These are phyloP conservation scores for Sporisorium iseilematis-ciliati DNA, from an alignment of 1,284 basidiomycete species.

Conservation along the genomic window DNA sequence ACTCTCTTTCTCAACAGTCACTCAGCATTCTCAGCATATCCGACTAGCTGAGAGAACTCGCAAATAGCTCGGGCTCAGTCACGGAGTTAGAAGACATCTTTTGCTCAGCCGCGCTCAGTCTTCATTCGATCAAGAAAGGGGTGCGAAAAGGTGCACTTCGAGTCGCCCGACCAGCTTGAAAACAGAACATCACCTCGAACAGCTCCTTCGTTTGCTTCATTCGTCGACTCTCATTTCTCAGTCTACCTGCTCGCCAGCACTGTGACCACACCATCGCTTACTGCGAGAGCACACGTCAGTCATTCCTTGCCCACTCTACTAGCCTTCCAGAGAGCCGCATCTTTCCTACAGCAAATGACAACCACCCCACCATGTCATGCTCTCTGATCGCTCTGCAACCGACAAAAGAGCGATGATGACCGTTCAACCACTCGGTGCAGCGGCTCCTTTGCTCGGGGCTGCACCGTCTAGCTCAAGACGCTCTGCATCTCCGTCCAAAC, in stretches of 20 bases:
- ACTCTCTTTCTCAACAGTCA: not conserved
- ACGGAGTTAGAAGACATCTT: not conserved
- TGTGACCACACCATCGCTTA: too few relatives aligned
- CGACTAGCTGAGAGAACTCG: not conserved
- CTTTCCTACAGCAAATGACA: conserved; percentile 7
- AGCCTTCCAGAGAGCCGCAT: not conserved
- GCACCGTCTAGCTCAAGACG: conserved; percentile 16
- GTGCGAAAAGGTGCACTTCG: not conserved
- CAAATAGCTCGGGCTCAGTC: not conserved
- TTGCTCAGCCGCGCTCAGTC: not conserved
- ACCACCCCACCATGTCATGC: conserved; percentile 41
- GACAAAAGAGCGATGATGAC: conserved; percentile 45
- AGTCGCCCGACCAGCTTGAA: not conserved
- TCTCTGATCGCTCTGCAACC: conserved; percentile 25
- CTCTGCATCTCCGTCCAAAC: conserved; percentile 37
- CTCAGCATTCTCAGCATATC: not conserved
- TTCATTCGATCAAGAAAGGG: not conserved
- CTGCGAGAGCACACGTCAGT: not conserved
- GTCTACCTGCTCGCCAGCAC: not conserved
- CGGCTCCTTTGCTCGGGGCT: conserved; percentile 14
- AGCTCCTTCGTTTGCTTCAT: not conserved
- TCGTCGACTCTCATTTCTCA: not conserved
- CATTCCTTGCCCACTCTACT: not conserved
- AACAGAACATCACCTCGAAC: not conserved
- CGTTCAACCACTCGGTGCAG: conserved; percentile 36